Conservation (phyloP, 352 stramenopile species). For the Globisporangium rhizosaccharum region DNA sequence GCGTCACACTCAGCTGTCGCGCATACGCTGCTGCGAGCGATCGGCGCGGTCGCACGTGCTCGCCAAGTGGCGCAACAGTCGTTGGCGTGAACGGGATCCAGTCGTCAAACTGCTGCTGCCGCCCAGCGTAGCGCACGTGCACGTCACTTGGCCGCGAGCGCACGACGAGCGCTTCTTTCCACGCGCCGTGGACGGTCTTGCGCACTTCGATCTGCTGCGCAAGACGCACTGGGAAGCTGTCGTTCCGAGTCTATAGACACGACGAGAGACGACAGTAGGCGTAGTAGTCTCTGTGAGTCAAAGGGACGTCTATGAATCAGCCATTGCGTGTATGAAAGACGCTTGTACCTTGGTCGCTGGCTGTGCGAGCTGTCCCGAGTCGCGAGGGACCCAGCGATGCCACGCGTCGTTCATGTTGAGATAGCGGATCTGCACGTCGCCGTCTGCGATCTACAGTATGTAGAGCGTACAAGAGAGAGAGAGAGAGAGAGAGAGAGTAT, state of each 20-base stretch:
- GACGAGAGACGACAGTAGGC: background rate
- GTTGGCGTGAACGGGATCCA: constrained; percentile 63
- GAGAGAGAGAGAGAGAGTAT: background rate
- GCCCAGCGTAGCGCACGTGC: constrained; percentile 61
- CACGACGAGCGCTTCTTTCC: constrained; percentile 66
- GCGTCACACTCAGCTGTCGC: constrained; percentile 39
- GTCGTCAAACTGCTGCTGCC: constrained; percentile 62
- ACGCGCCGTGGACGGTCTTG: constrained; percentile 27
- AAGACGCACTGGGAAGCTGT: constrained; percentile 53
- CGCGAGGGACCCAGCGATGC: constrained; percentile 56
- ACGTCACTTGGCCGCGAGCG: constrained; percentile 33
- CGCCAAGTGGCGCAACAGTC: constrained; percentile 46
- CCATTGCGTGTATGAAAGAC: background rate
- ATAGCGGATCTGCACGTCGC: constrained; percentile 62
- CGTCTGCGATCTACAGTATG: constrained; percentile 37
- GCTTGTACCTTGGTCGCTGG: constrained; percentile 45
- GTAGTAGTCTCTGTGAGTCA: background rate
- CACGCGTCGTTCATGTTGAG: constrained; percentile 82
- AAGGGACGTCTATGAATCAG: background rate
- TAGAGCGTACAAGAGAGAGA: background rate
- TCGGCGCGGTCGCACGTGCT: constrained; percentile 36
- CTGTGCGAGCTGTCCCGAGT: constrained; percentile 58
- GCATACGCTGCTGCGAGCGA: constrained; percentile 26
- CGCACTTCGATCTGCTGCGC: constrained; percentile 72
- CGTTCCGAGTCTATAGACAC: constrained; percentile 36